Percentiles rank a stretch among this genome's conserved stretches.
Conservation (phyloP, 148 eudicot species). For the Tetragonia tetragonoides region DNA sequence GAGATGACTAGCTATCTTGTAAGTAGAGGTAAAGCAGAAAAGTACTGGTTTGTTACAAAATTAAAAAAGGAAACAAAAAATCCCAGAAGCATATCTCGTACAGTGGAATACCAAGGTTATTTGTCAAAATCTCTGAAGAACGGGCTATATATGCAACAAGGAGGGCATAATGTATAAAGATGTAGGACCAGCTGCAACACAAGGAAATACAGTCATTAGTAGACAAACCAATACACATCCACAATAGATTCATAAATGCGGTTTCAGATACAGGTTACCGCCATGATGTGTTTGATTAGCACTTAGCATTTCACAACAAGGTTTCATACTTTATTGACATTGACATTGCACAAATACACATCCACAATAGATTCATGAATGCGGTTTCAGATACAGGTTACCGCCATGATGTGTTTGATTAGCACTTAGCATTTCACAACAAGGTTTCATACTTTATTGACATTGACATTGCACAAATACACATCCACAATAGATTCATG, state of each 20-base stretch:
- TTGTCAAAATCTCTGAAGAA: constrained; percentile 79
- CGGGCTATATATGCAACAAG: constrained; percentile 93
- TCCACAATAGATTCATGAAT: background rate
- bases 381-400: background rate
- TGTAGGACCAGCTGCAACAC: constrained; percentile 88
- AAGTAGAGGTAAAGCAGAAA: background rate
- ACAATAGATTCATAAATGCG: background rate
- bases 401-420: background rate
- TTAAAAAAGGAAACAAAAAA: background rate
- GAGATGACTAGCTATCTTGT: background rate
- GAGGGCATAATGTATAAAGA: constrained; percentile 90
- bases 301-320: background rate
- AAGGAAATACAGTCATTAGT: constrained; percentile 26
- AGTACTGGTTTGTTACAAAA: constrained; percentile 2
- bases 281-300: background rate
- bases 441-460: background rate
- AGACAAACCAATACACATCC: background rate
- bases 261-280: background rate
- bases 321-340: background rate
- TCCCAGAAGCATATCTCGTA: constrained; percentile 43
- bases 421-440: too few species aligned
- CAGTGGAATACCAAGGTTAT: constrained; percentile 81
- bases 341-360: background rate
- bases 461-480: background rate
- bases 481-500: background rate